These are phyloP conservation scores for Styphnolobium japonicum DNA, from an alignment of 306 rosid species.

Conservation along the genomic window DNA sequence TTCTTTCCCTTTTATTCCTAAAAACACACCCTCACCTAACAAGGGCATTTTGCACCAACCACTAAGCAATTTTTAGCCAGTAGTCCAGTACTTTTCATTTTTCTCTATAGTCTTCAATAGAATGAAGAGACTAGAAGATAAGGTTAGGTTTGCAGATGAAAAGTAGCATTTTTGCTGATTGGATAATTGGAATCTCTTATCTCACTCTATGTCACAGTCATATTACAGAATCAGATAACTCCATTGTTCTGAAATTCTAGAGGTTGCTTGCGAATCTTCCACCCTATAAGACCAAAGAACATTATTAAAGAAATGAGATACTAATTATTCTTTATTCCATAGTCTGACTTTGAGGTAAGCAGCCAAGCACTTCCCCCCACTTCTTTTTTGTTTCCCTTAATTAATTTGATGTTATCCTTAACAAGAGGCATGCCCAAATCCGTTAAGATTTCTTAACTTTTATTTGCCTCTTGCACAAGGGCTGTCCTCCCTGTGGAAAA, in stretches of 20 bases:
- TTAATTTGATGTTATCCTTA: slow-evolving; percentile 13
- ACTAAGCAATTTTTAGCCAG: background rate
- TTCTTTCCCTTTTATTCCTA: background rate
- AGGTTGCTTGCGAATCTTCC: slow-evolving; percentile 8
- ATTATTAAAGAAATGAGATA: background rate
- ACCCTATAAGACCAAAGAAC: slow-evolving; percentile 1
- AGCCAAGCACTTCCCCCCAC: background rate
- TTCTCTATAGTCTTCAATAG: background rate
- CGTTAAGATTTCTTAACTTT: background rate
- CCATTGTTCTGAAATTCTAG: slow-evolving; percentile 15
- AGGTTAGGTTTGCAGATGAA: slow-evolving; percentile 14
- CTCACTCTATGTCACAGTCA: background rate
- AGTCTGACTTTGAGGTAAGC: background rate
- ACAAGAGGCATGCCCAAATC: slow-evolving; percentile 11
- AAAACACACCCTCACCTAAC: background rate
- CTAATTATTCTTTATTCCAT: background rate
- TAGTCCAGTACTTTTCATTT: background rate
- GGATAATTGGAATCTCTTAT: background rate
- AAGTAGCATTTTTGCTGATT: slow-evolving; percentile 6
- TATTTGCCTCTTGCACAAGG: slow-evolving; percentile 14
- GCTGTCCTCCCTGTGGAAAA: background rate
- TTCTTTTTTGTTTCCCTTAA: slow-evolving; percentile 1
- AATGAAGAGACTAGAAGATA: background rate
- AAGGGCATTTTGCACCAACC: slow-evolving; percentile 1
- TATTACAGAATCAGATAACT: background rate